phyloP scores from a whole-genome alignment of 75 land plant genomes.

The Picea glauca region DNA sequence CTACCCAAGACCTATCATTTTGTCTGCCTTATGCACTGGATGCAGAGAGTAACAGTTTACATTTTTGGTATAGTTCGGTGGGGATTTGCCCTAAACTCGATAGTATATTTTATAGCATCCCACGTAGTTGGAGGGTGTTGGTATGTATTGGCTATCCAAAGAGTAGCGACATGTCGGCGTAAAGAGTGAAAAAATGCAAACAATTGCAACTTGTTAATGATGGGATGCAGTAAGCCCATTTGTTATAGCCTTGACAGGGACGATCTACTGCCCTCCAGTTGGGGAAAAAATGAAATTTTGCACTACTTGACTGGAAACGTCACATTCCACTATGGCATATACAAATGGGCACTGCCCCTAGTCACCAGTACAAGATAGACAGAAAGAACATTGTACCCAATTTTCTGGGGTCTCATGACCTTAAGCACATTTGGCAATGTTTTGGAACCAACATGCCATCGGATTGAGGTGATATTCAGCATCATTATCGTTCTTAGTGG shows the following conservation, averaged over 20 bases:
- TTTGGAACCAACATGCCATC: conserved; percentile 70
- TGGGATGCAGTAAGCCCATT: conserved; percentile 57
- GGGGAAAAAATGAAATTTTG: not conserved
- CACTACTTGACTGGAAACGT: conserved; percentile 41
- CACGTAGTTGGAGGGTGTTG: conserved; percentile 92
- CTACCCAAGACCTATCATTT: conserved; percentile 75
- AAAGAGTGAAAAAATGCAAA: conserved; percentile 36
- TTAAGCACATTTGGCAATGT: conserved; percentile 94
- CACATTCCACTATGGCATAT: conserved; percentile 62
- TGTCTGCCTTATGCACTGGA: conserved; percentile 53
- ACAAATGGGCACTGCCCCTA: conserved; percentile 55
- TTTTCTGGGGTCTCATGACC: conserved; percentile 77
- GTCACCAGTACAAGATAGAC: conserved; percentile 43
- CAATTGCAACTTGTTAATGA: conserved; percentile 29
- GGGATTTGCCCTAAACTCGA: conserved; percentile 76
- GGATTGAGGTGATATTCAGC: conserved; percentile 79
- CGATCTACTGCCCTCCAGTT: not conserved
- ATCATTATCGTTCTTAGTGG: conserved; percentile 65
- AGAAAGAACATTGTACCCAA: conserved; percentile 68
- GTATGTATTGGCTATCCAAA: conserved; percentile 82
- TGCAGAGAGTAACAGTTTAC: conserved; percentile 86
- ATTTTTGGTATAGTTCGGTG: conserved; percentile 89
- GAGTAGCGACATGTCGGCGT: conserved; percentile 51
- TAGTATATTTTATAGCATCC: not conserved
- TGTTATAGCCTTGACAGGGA: conserved; percentile 22